A percentile compares a stretch with the other conserved stretches of the same genome.
Conservation (phyloP, 2,329 filamentous ascomycete species). For the Bipolaris gigantea region DNA sequence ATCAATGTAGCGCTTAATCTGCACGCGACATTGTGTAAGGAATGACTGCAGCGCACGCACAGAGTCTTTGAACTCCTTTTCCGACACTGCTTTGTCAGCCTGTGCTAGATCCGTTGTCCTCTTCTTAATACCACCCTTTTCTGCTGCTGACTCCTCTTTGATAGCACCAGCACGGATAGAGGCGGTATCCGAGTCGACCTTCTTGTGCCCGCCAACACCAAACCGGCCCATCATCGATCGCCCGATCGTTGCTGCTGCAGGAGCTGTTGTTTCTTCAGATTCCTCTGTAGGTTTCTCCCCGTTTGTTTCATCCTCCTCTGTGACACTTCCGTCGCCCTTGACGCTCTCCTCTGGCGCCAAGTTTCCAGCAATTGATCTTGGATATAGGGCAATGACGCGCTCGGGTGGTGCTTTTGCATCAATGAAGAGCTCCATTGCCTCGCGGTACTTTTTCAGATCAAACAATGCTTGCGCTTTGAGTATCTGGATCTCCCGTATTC, state of each 20-base stretch:
- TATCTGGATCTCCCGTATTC: conserved; percentile 84
- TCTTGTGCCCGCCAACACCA: conserved; percentile 50
- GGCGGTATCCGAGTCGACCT: conserved; percentile 53
- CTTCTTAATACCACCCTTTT: conserved; percentile 57
- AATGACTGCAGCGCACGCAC: conserved; percentile 84
- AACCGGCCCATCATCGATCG: conserved; percentile 53
- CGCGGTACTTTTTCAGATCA: conserved; percentile 76
- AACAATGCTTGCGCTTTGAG: conserved; percentile 87
- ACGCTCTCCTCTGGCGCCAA: conserved; percentile 65
- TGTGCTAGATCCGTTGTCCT: conserved; percentile 49
- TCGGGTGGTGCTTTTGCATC: conserved; percentile 89
- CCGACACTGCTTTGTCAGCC: conserved; percentile 62
- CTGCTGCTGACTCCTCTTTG: conserved; percentile 59
- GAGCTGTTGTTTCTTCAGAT: conserved; percentile 28
- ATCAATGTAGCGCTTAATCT: conserved; percentile 63
- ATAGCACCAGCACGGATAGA: conserved; percentile 62
- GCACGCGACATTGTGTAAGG: conserved; percentile 77
- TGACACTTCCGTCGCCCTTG: conserved; percentile 48
- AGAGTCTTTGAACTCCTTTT: conserved; percentile 80
- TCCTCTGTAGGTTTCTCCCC: conserved; percentile 26
- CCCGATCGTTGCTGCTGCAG: conserved; percentile 34
- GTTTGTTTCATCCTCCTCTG: conserved; percentile 32
- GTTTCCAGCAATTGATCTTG: conserved; percentile 79
- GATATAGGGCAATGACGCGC: conserved; percentile 82
- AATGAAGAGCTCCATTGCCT: conserved; percentile 87